Percentiles rank a stretch among this genome's conserved stretches.
These are phyloP conservation scores for Zygnema cylindricum DNA, from an alignment of 139 green algal genomes.

Conservation along the genomic window DNA sequence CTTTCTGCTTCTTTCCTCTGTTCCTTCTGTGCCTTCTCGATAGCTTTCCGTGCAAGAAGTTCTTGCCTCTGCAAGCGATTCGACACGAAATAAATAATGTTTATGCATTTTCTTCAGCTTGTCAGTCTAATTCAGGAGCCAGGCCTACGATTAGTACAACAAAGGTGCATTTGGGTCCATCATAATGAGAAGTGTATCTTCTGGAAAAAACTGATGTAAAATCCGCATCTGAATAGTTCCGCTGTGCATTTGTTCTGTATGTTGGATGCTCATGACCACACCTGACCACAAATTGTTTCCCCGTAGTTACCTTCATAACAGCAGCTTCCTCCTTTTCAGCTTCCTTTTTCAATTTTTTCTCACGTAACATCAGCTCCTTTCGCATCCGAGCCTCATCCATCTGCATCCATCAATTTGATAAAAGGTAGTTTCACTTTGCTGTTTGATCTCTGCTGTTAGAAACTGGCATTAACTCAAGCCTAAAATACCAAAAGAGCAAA, in stretches of 20 bases:
- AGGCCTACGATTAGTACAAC: no score
- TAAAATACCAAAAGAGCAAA: not conserved
- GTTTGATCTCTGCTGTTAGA: not conserved
- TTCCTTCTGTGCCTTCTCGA: constrained; percentile 51
- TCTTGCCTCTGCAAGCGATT: constrained; percentile 23
- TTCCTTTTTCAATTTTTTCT: constrained; percentile 44
- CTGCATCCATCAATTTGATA: constrained; percentile 5
- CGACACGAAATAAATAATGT: no score
- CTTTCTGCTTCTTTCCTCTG: constrained; percentile 45
- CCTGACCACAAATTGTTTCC: no score
- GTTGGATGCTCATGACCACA: no score
- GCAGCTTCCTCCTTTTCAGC: constrained; percentile 41
- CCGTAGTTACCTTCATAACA: constrained; percentile 48
- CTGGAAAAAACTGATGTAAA: no score
- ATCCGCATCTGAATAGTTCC: no score
- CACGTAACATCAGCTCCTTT: constrained; percentile 38
- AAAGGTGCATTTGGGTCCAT: no score
- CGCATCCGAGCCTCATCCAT: constrained; percentile 44
- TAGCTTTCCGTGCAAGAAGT: constrained; percentile 22
- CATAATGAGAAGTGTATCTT: no score
- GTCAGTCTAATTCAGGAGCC: no score
- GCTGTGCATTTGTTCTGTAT: no score
- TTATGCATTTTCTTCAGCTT: no score
- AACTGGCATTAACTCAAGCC: not conserved
- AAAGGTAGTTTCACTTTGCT: not conserved